Conservation (phyloP, 495 filamentous ascomycete species). For the Pyronema domesticum region DNA sequence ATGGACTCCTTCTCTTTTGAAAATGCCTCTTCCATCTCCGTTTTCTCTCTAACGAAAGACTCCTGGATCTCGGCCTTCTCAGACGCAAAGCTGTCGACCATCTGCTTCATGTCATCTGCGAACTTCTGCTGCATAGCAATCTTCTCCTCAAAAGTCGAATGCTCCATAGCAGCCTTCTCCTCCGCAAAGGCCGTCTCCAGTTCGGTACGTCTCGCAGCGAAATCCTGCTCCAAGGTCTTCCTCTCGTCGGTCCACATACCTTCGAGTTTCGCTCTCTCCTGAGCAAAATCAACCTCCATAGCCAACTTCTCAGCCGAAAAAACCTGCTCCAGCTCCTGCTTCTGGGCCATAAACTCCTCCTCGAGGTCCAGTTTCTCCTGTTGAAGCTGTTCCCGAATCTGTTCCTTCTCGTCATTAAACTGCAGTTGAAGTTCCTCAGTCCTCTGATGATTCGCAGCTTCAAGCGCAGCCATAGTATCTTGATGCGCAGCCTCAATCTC, state of each 20-base stretch:
- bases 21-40: slow-evolving; percentile 12
- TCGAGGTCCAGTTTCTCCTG: slow-evolving; percentile 10
- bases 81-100: slow-evolving; percentile 14
- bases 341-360: slow-evolving; percentile 12
- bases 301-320: slow-evolving; percentile 16
- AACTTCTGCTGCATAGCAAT: slow-evolving; percentile 14
- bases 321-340: slow-evolving; percentile 14
- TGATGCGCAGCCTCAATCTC: slow-evolving; percentile 10
- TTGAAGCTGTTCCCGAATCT: slow-evolving; percentile 4
- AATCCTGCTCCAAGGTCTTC: slow-evolving; percentile 9
- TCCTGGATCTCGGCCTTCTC: slow-evolving; percentile 16
- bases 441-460: not conserved
- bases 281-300: slow-evolving; percentile 23
- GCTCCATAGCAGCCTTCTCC: slow-evolving; percentile 30
- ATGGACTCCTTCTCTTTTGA: slow-evolving; percentile 14
- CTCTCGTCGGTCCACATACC: slow-evolving; percentile 26
- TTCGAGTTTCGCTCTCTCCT: slow-evolving; percentile 25
- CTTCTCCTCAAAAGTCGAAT: slow-evolving; percentile 26
- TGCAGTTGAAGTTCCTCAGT: not conserved
- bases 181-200: slow-evolving; percentile 7
- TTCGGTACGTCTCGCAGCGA: not conserved
- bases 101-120: slow-evolving; percentile 9
- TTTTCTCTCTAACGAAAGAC: slow-evolving; percentile 13
- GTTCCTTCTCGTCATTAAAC: not conserved
- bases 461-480: slow-evolving; percentile 13